Base-by-base conservation (phyloP, 2,329 filamentous ascomycete species). In the Trichoderma asperellum region DNA sequence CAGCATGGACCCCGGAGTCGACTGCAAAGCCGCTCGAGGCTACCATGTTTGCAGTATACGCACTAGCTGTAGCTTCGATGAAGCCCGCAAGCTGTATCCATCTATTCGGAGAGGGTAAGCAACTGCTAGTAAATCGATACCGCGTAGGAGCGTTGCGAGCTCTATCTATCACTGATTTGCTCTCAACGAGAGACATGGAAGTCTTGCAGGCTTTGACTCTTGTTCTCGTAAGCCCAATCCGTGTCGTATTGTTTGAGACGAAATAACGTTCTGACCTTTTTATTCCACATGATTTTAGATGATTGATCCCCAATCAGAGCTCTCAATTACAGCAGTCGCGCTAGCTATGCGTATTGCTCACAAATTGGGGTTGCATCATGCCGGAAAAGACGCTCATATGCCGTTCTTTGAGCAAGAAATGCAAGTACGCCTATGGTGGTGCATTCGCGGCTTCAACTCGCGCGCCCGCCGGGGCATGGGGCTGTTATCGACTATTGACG, bases 401-500 rank as follows among this genome's bases (percentile, higher is more conserved):
- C 81, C 85, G 0, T 86, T 88, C 0, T 90, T 90, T 73, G 88
- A 91, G 72, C 86, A 86, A 2, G 88, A 91, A 75, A 91, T 91
- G 82, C 84, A 89, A 18, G 81, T 89, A 53, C 83, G 89, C 7
- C 81, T 91, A 24, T 91, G 89, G 89, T 90, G 88, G 88, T 84
- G 88, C 74, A 84, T 91, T 32, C 81, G 88, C 59, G 87, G 87
- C 2, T 81, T 89, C 24, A 86, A 82, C 69, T 83, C 86, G 71
- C 63, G 53, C 53, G 53, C 47, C 29, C 63, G 63, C 16, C 63
- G 63, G 5, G 40, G 63, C 29, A 66, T 66, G 63, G 63, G 63
- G 14, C 14, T 66, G 8, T 16, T 66, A 35, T 84, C 84, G 12
- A 78, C 86, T 62, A 78, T 87, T 2, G 83, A 85, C 4, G 81